Evolutionary conservation across 2,329 filamentous ascomycete genomes (phyloP).

Genomic region (Rhinocladiella similis): DNA sequence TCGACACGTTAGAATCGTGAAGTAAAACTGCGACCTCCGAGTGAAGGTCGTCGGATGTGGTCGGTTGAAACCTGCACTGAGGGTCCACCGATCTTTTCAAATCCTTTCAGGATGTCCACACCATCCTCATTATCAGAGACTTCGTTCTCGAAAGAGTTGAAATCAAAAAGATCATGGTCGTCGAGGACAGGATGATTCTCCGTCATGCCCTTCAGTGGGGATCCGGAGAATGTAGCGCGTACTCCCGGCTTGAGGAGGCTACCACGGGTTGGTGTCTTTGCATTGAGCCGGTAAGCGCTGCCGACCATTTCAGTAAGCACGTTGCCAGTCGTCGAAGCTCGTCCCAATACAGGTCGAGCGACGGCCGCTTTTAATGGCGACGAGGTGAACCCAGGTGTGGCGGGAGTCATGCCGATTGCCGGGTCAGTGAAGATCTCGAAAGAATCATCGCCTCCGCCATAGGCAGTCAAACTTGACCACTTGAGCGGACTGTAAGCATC

Average conservation of each 20-base stretch:
- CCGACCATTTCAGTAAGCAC: conserved; percentile 50
- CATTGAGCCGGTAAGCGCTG: conserved; percentile 37
- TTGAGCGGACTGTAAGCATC: conserved; percentile 53
- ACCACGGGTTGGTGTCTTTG: conserved; percentile 38
- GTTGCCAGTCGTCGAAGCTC: conserved; percentile 49
- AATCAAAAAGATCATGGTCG: conserved; percentile 48
- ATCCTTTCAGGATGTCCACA: conserved; percentile 48
- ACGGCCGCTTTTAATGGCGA: conserved; percentile 59
- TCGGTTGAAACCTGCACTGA: conserved; percentile 12
- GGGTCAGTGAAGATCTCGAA: conserved; percentile 59
- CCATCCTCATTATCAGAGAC: conserved; percentile 42
- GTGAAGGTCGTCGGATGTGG: conserved; percentile 17
- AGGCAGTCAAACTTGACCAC: conserved; percentile 42
- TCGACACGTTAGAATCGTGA: conserved; percentile 22
- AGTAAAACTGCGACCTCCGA: conserved; percentile 25
- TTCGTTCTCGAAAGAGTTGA: conserved; percentile 47
- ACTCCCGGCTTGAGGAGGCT: conserved; percentile 31
- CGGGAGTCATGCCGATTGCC: conserved; percentile 36
- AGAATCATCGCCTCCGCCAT: conserved; percentile 45
- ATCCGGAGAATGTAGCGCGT: conserved; percentile 18
- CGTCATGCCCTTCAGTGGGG: conserved; percentile 25
- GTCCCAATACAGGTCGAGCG: conserved; percentile 49
- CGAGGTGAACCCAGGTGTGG: conserved; percentile 40
- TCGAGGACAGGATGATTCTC: conserved; percentile 38
- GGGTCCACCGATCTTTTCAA: conserved; percentile 44